Base-by-base conservation (phyloP, 1,139 yeast species). In the Pichia norvegensis region DNA sequence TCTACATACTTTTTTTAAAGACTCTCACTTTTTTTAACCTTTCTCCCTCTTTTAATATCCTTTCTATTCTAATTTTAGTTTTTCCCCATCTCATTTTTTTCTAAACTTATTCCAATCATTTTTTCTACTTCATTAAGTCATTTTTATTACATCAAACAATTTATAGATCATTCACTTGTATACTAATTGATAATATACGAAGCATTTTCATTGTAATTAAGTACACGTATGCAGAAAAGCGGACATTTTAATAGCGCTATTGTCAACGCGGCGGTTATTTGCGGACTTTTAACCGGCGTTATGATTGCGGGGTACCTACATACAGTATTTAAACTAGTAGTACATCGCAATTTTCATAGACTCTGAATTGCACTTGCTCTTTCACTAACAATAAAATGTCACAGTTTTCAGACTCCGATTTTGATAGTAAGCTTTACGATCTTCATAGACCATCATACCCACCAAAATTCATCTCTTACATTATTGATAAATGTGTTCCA, bases 371-470 rank as follows among this genome's bases (percentile, higher is more conserved):
- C 33, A 29, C 8, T 14, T 29, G 17, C n/a, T 3, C 7, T 3
- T 8, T 14, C n/a, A 14, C 8, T 29, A 14, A 29, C 20, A 2
- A 7, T 25, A 42, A 27, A 4, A 85, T 85, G 94, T 65, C 90
- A 2, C 74, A 85, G 1, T 86, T 81, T 60, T 69, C 90, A 7
- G 78, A 75, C 44, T 58, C 68, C 1, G 68, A 71, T 19, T 86
- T 79, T 66, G 73, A 78, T 49, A 72, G 90, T 0, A 64, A 72
- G 42, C 67, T 70, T 46, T 87, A 87, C 63, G 68, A 74, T 43
- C 65, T 71, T 13, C 77, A 78, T 56, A 72, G 95, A 46, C 95
- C 95, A 0, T 66, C 70, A 2, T 85, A 85, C 55, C 86, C 88
- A 0, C 55, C 63, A 0, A 59, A 69, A 1, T 76, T 84, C 54